These are phyloP conservation scores for Meyerozyma athensensis DNA, from an alignment of 1,139 yeast genomes.

Conservation along the genomic window DNA sequence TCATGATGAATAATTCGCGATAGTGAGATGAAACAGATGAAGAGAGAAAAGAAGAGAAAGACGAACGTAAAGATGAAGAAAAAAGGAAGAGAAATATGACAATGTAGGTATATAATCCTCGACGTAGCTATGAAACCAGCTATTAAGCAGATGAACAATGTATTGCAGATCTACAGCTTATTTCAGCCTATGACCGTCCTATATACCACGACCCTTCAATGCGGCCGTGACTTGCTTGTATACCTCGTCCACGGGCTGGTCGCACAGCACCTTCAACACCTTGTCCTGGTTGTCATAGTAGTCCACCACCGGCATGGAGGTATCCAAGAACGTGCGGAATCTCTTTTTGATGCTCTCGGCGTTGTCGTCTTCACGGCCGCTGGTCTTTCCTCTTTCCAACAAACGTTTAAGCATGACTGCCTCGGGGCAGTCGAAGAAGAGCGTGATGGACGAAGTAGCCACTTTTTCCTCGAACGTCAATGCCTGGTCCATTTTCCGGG, in stretches of 20 bases:
- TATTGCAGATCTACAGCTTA: too few relatives aligned
- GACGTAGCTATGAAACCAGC: too few relatives aligned
- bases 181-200: too few relatives aligned
- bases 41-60: background rate
- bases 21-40: background rate
- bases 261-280: conserved; percentile 77
- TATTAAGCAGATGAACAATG: too few relatives aligned
- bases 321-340: conserved; percentile 78
- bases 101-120: too few relatives aligned
- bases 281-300: conserved; percentile 70
- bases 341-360: conserved; percentile 86
- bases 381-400: conserved; percentile 87
- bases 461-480: conserved; percentile 79
- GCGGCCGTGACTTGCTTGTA: conserved; percentile 67
- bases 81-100: background rate
- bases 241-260: conserved; percentile 75
- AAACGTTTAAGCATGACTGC: conserved; percentile 78
- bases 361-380: conserved; percentile 93
- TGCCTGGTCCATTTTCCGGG: conserved; percentile 98
- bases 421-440: conserved; percentile 95
- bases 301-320: conserved; percentile 93
- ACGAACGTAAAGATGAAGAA: background rate
- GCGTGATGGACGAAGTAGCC: conserved; percentile 70
- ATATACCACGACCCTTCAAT: conserved; percentile 40
- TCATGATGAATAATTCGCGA: conserved; percentile 11